Percentiles rank a stretch among this genome's conserved stretches.
Evolutionary conservation across 2,329 filamentous ascomycete species (phyloP).

Genomic region (Pyricularia pennisetigena): DNA sequence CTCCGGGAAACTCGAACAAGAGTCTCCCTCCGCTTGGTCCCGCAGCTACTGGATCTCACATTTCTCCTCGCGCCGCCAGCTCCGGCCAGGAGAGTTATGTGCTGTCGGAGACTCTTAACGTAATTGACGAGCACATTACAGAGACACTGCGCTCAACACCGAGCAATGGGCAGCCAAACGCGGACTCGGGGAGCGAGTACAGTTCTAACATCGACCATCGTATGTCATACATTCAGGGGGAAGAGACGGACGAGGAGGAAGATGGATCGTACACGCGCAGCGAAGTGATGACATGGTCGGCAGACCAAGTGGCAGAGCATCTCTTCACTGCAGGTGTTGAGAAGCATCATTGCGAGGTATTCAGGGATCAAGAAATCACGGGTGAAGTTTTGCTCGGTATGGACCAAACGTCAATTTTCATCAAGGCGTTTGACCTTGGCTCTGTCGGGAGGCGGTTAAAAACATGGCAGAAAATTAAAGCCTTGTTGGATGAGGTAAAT

Average conservation of each 20-base stretch:
- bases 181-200: slow-evolving; percentile 84
- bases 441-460: slow-evolving; percentile 83
- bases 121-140: slow-evolving; percentile 95
- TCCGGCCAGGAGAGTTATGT: slow-evolving; percentile 59
- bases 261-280: slow-evolving; percentile 54
- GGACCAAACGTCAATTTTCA: slow-evolving; percentile 90
- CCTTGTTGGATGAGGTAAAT: slow-evolving; percentile 78
- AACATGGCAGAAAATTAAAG: slow-evolving; percentile 95
- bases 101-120: slow-evolving; percentile 87
- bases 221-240: slow-evolving; percentile 83
- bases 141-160: slow-evolving; percentile 54
- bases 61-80: slow-evolving; percentile 16
- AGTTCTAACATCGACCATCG: slow-evolving; percentile 69
- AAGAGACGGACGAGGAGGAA: slow-evolving; percentile 93
- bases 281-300: slow-evolving; percentile 72
- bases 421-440: slow-evolving; percentile 90
- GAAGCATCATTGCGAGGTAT: slow-evolving; percentile 84
- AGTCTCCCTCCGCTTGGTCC: slow-evolving; percentile 13
- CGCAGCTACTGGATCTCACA: slow-evolving; percentile 21
- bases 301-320: slow-evolving; percentile 79
- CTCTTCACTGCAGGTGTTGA: slow-evolving; percentile 80
- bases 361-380: slow-evolving; percentile 89
- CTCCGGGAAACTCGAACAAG: slow-evolving; percentile 13
- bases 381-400: slow-evolving; percentile 89
- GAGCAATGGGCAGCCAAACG: slow-evolving; percentile 43